Percentiles rank a stretch among this genome's conserved stretches.
phyloP scores from a whole-genome alignment of 2,329 filamentous ascomycete species.

The Helotiales sp. region DNA sequence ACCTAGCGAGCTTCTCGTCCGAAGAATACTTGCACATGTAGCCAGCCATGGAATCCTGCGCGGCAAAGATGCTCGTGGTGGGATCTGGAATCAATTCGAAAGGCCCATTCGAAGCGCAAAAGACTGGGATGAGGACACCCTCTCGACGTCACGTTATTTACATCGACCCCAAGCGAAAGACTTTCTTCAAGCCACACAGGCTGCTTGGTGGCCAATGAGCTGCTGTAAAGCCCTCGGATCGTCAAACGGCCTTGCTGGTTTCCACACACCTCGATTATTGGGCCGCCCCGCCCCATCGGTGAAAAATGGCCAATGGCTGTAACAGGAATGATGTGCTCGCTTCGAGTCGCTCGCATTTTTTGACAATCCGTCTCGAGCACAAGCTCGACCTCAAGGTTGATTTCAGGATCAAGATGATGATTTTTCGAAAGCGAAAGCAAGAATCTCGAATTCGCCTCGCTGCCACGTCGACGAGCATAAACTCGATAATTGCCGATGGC shows the following conservation, averaged over 20 bases:
- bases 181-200: slow-evolving; percentile 19
- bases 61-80: not conserved
- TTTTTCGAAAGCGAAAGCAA: not conserved
- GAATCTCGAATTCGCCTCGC: not conserved
- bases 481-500: not conserved
- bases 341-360: not conserved
- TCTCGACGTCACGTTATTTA: slow-evolving; percentile 40
- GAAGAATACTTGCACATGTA: too few relatives aligned
- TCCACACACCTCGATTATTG: slow-evolving; percentile 7
- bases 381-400: not conserved
- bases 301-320: slow-evolving; percentile 12
- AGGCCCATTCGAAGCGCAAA: not conserved
- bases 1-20: not conserved
- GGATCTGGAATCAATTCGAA: slow-evolving; percentile 2
- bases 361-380: too few relatives aligned
- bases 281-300: slow-evolving; percentile 11
- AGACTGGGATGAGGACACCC: slow-evolving; percentile 36
- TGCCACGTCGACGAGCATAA: slow-evolving; percentile 16
- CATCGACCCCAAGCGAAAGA: slow-evolving; percentile 30
- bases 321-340: slow-evolving; percentile 1
- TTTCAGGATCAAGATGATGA: not conserved
- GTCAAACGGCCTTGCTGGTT: slow-evolving; percentile 27
- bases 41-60: not conserved
- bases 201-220: slow-evolving; percentile 34
- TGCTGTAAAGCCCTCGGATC: slow-evolving; percentile 31